Evolutionary conservation across 768 basidiomycete genomes (phyloP).

Genomic region (Pleurotus salmoneostramineus): DNA sequence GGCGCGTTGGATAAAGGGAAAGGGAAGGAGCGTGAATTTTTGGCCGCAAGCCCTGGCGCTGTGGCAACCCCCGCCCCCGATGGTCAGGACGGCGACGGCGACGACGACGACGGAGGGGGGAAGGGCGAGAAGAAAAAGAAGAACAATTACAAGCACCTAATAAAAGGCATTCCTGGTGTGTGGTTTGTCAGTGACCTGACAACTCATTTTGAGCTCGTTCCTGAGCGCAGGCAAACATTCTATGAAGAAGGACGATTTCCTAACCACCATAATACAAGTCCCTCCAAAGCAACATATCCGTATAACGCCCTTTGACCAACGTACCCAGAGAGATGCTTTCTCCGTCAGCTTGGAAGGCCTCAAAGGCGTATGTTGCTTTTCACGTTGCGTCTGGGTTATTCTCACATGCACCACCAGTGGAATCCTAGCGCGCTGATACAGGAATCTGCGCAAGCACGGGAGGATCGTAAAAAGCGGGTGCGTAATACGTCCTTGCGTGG

Average conservation of each 20-base stretch:
- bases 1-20: slow-evolving; percentile 43
- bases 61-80: slow-evolving; percentile 26
- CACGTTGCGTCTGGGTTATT: slow-evolving; percentile 9
- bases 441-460: slow-evolving; percentile 71
- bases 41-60: slow-evolving; percentile 18
- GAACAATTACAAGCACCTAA: slow-evolving; percentile 73
- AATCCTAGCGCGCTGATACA: slow-evolving; percentile 56
- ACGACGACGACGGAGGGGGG: slow-evolving; percentile 50
- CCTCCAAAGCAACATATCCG: slow-evolving; percentile 69
- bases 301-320: slow-evolving; percentile 59
- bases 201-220: slow-evolving; percentile 2
- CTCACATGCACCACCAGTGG: slow-evolving; percentile 43
- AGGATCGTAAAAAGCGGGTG: slow-evolving; percentile 76
- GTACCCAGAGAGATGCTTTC: slow-evolving; percentile 72
- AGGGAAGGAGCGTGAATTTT: slow-evolving; percentile 33
- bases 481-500: slow-evolving; percentile 22
- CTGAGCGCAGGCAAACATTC: slow-evolving; percentile 63
- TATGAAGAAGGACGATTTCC: slow-evolving; percentile 74
- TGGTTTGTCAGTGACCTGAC: slow-evolving; percentile 10
- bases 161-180: slow-evolving; percentile 71
- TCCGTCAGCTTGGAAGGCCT: slow-evolving; percentile 67
- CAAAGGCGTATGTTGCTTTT: slow-evolving; percentile 54
- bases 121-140: slow-evolving; percentile 71
- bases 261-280: slow-evolving; percentile 58
- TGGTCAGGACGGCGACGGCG: slow-evolving; percentile 40